A percentile compares a stretch with the other conserved stretches of the same genome.
phyloP scores from a whole-genome alignment of 345 rosid species.

The Syzygium oleosum region DNA sequence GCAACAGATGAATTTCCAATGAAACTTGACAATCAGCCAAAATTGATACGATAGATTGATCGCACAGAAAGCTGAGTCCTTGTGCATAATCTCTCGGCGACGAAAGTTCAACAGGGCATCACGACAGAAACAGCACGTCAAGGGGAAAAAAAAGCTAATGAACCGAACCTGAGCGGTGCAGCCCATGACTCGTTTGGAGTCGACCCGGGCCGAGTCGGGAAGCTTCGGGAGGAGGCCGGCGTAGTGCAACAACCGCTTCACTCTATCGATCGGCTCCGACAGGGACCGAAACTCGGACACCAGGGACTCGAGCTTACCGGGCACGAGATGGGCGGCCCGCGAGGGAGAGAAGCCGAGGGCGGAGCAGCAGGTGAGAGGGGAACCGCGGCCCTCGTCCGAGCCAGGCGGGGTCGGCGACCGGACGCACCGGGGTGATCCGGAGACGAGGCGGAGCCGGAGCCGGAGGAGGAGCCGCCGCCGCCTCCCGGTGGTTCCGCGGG shows the following conservation, averaged over 20 bases:
- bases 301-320: slow-evolving; percentile 38
- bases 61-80: not conserved
- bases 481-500: slow-evolving; percentile 5
- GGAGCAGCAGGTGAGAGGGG: slow-evolving; percentile 49
- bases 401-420: slow-evolving; percentile 8
- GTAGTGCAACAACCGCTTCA: slow-evolving; percentile 61
- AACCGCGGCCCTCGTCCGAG: not conserved
- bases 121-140: not conserved
- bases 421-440: slow-evolving; percentile 25
- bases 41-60: not conserved
- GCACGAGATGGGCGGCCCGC: slow-evolving; percentile 29
- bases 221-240: slow-evolving; percentile 51
- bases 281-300: slow-evolving; percentile 61
- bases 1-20: not conserved
- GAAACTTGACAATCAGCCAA: not conserved
- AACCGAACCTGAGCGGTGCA: slow-evolving; percentile 85
- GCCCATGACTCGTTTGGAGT: slow-evolving; percentile 89
- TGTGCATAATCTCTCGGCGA: not conserved
- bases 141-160: not conserved
- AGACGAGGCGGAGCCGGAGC: not conserved
- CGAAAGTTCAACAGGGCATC: not conserved
- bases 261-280: slow-evolving; percentile 48
- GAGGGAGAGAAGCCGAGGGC: slow-evolving; percentile 45
- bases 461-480: not conserved
- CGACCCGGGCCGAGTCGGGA: slow-evolving; percentile 47